phyloP scores from a whole-genome alignment of 2,329 filamentous ascomycete species.

The Metarhizium humberi region DNA sequence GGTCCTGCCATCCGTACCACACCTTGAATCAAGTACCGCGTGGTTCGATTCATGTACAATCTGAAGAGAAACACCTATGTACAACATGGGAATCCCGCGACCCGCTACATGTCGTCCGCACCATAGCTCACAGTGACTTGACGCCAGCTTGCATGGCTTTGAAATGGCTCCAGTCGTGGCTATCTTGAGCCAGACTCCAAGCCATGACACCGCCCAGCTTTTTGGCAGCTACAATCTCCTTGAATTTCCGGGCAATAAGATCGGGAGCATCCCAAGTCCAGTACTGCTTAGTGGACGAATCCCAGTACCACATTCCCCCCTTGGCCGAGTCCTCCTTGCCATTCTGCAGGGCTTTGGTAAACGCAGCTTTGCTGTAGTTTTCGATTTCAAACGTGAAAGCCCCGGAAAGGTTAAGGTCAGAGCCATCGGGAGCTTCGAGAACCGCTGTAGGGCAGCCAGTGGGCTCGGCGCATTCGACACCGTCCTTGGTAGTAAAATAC shows the following conservation, averaged over 20 bases:
- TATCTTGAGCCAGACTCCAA: conserved; percentile 44
- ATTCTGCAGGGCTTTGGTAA: conserved; percentile 30
- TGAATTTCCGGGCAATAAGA: conserved; percentile 38
- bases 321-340: conserved; percentile 35
- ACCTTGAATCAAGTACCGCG: too few relatives aligned
- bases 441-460: conserved; percentile 49
- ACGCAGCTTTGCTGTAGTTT: conserved; percentile 22
- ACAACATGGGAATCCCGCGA: too few relatives aligned
- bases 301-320: conserved; percentile 47
- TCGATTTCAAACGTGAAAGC: conserved; percentile 28
- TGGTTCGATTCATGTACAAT: too few relatives aligned
- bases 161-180: conserved; percentile 31
- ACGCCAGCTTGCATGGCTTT: conserved; percentile 27
- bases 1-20: too few relatives aligned
- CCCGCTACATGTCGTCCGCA: too few relatives aligned
- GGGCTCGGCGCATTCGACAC: conserved; percentile 33
- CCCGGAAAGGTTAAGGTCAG: conserved; percentile 43
- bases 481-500: conserved; percentile 42
- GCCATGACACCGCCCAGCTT: conserved; percentile 41
- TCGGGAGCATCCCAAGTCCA: conserved; percentile 47
- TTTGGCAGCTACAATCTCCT: conserved; percentile 29
- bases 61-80: too few relatives aligned
- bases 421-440: conserved; percentile 51
- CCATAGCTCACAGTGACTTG: not conserved
- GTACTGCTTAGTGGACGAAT: conserved; percentile 33